A percentile compares a stretch with the other conserved stretches of the same genome.
Evolutionary conservation across 306 rosid species (phyloP).

Genomic region (Castanospermum australe): DNA sequence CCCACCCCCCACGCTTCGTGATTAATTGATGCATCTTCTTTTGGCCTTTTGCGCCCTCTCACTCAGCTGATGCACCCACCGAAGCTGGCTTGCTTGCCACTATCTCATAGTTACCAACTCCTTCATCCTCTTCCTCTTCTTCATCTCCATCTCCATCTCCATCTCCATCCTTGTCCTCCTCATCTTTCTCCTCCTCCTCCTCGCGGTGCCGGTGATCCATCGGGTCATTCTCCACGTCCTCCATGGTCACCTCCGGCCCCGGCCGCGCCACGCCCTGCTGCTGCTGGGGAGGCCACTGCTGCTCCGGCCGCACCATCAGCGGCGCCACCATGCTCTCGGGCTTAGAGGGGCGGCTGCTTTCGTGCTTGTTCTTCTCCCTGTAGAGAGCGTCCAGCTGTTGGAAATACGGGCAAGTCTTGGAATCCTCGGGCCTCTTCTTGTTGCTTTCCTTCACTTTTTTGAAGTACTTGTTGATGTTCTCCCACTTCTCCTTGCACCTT

Average conservation of each 20-base stretch:
- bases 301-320: slow-evolving; percentile 88
- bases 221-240: slow-evolving; percentile 31
- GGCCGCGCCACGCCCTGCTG: not conserved
- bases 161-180: slow-evolving; percentile 31
- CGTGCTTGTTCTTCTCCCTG: slow-evolving; percentile 51
- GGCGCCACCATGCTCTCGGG: slow-evolving; percentile 55
- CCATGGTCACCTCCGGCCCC: slow-evolving; percentile 32
- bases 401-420: slow-evolving; percentile 92
- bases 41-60: not conserved
- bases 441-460: slow-evolving; percentile 93
- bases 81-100: slow-evolving; percentile 64
- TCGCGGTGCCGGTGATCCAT: slow-evolving; percentile 24
- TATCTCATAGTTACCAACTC: slow-evolving; percentile 51
- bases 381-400: slow-evolving; percentile 72
- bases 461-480: slow-evolving; percentile 96
- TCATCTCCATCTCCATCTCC: slow-evolving; percentile 41
- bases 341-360: not conserved
- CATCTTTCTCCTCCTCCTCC: slow-evolving; percentile 32
- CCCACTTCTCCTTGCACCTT: slow-evolving; percentile 98
- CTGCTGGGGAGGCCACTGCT: slow-evolving; percentile 86
- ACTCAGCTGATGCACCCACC: slow-evolving; percentile 35
- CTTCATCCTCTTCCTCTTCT: slow-evolving; percentile 55
- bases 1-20: slow-evolving; percentile 17
- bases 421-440: slow-evolving; percentile 81
- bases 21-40: slow-evolving; percentile 19